These are phyloP conservation scores for Rhizopogon salebrosus DNA, from an alignment of 768 basidiomycete species.

Conservation along the genomic window DNA sequence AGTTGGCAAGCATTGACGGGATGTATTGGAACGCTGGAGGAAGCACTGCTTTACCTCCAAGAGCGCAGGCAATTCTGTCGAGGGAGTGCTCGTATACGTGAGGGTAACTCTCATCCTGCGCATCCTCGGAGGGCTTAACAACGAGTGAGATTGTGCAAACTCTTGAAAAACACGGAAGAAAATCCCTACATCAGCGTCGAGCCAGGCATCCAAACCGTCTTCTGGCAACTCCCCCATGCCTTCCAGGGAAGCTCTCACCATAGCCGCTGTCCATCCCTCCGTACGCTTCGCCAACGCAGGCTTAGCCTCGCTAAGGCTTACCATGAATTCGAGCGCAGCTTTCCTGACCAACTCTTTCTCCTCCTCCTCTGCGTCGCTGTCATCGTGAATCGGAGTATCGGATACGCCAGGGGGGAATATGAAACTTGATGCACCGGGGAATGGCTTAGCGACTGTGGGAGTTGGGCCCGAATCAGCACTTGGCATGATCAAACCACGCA, in stretches of 20 bases:
- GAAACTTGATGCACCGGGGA: constrained; percentile 33
- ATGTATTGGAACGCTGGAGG: constrained; percentile 81
- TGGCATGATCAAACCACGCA: constrained; percentile 69
- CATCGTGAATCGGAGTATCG: constrained; percentile 24
- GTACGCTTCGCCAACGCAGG: constrained; percentile 65
- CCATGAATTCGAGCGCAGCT: constrained; percentile 78
- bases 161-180: not conserved
- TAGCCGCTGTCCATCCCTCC: constrained; percentile 62
- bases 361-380: constrained; percentile 46
- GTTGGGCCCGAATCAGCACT: constrained; percentile 48
- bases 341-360: constrained; percentile 66
- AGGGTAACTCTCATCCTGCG: constrained; percentile 58
- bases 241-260: constrained; percentile 75
- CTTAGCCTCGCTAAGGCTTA: constrained; percentile 71
- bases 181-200: constrained; percentile 64
- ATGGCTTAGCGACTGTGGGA: constrained; percentile 45
- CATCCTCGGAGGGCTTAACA: constrained; percentile 56
- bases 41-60: constrained; percentile 71
- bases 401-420: constrained; percentile 33
- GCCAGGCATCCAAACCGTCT: constrained; percentile 54
- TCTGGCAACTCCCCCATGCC: constrained; percentile 78
- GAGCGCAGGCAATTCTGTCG: constrained; percentile 75
- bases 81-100: constrained; percentile 79
- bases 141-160: constrained; percentile 1
- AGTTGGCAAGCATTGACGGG: constrained; percentile 73